These are phyloP conservation scores for Eleusine indica DNA, from an alignment of 176 grass and related monocot species.

Conservation along the genomic window DNA sequence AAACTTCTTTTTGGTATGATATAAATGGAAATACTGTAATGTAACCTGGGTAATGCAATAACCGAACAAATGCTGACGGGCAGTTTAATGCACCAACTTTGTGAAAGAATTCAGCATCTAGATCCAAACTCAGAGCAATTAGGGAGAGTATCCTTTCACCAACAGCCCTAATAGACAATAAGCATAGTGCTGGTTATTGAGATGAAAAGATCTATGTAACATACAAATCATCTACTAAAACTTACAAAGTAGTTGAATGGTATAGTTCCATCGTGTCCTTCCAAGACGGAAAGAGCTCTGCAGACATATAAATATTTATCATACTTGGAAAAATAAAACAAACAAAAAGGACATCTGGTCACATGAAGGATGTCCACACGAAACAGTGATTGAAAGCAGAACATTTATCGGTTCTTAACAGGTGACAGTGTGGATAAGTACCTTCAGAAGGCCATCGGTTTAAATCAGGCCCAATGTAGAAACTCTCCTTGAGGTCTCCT, in stretches of 20 bases:
- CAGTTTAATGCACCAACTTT: slow-evolving; percentile 34
- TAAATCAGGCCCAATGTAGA: slow-evolving; percentile 62
- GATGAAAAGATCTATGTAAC: neutral
- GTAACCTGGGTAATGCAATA: slow-evolving; percentile 82
- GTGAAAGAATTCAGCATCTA: slow-evolving; percentile 72
- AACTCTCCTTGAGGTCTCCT: slow-evolving; percentile 87
- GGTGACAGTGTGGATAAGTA: slow-evolving; percentile 32
- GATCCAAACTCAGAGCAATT: slow-evolving; percentile 70
- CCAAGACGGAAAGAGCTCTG: slow-evolving; percentile 69
- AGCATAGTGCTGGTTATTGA: neutral
- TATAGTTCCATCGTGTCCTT: slow-evolving; percentile 73
- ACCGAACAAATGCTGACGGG: slow-evolving; percentile 51
- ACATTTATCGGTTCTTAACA: slow-evolving; percentile 13
- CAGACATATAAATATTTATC: slow-evolving; percentile 27
- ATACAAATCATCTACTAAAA: slow-evolving; percentile 27
- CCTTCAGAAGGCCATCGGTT: slow-evolving; percentile 79
- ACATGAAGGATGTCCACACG: slow-evolving; percentile 6
- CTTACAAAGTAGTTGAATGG: slow-evolving; percentile 62
- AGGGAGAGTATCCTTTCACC: slow-evolving; percentile 63
- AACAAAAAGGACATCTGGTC: slow-evolving; percentile 1
- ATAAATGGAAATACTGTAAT: slow-evolving; percentile 8
- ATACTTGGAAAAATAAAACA: neutral
- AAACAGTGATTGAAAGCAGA: neutral
- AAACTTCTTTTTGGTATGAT: neutral
- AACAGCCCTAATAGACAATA: slow-evolving; percentile 43